A percentile compares a stretch with the other conserved stretches of the same genome.
phyloP scores from a whole-genome alignment of 164 flowering plant genomes.

The Hamamelis virginiana region DNA sequence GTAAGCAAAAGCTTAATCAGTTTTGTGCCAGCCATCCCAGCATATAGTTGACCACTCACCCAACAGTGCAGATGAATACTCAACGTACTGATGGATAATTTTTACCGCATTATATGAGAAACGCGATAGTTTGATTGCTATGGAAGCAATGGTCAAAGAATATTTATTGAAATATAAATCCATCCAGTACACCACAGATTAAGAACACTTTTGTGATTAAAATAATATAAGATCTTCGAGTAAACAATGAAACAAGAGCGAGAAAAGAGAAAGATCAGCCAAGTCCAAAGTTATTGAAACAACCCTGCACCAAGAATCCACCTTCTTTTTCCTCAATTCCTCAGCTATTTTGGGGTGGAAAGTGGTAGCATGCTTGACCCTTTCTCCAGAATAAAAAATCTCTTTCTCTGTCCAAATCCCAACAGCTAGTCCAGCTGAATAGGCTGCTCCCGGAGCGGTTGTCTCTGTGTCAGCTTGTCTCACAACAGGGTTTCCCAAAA shows the following conservation, averaged over 20 bases:
- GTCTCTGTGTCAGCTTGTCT: slow-evolving; percentile 93
- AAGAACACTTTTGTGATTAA: too few relatives aligned
- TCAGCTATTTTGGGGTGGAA: slow-evolving; percentile 55
- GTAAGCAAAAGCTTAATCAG: too few relatives aligned
- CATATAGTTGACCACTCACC: too few relatives aligned
- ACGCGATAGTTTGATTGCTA: too few relatives aligned
- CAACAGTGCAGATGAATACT: too few relatives aligned
- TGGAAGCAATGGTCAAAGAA: too few relatives aligned
- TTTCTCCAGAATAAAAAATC: slow-evolving; percentile 56
- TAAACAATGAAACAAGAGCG: background rate
- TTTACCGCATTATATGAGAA: too few relatives aligned
- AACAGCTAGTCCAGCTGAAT: slow-evolving; percentile 90
- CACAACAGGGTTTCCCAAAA: slow-evolving; percentile 78
- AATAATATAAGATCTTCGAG: too few relatives aligned
- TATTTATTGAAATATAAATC: too few relatives aligned
- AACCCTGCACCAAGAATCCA: slow-evolving; percentile 87
- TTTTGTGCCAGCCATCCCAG: too few relatives aligned
- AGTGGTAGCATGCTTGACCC: slow-evolving; percentile 32
- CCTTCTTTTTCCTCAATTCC: slow-evolving; percentile 67
- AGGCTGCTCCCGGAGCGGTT: slow-evolving; percentile 96
- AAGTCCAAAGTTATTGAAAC: slow-evolving; percentile 77
- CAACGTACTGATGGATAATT: too few relatives aligned
- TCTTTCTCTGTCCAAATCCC: slow-evolving; percentile 76
- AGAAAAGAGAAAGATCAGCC: slow-evolving; percentile 74
- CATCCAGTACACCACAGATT: too few relatives aligned